phyloP scores from a whole-genome alignment of 257 asterid genomes.

The Solanum pennellii region DNA sequence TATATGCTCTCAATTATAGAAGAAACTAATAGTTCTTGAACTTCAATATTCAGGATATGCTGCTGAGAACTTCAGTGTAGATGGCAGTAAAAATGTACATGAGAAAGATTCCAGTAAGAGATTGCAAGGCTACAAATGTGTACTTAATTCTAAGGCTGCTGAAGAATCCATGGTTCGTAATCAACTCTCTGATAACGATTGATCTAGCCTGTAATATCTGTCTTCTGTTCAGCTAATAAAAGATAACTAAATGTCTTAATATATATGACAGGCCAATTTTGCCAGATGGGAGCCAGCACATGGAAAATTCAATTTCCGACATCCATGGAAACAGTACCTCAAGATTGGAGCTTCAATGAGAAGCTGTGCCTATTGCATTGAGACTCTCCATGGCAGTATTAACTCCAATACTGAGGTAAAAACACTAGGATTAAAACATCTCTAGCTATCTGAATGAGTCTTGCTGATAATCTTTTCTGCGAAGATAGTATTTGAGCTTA shows the following conservation, averaged over 20 bases:
- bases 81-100: conserved; percentile 3
- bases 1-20: background rate
- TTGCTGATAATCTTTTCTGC: background rate
- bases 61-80: conserved; percentile 29
- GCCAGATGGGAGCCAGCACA: conserved; percentile 36
- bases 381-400: conserved; percentile 37
- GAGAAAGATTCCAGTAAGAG: conserved; percentile 18
- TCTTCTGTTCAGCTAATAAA: background rate
- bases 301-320: conserved; percentile 22
- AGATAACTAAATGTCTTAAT: background rate
- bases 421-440: background rate
- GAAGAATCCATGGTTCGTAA: conserved; percentile 67
- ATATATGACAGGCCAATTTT: conserved; percentile 16
- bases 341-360: conserved; percentile 52
- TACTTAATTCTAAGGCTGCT: conserved; percentile 55
- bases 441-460: background rate
- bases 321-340: conserved; percentile 34
- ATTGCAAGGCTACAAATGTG: conserved; percentile 43
- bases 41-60: conserved; percentile 25
- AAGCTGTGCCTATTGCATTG: conserved; percentile 57
- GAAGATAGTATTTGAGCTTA: background rate
- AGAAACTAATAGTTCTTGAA: background rate
- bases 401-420: conserved; percentile 38
- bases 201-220: background rate
- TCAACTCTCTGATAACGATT: background rate